phyloP scores from a whole-genome alignment of 208 protist genomes.

The Trypanosoma lewisi region DNA sequence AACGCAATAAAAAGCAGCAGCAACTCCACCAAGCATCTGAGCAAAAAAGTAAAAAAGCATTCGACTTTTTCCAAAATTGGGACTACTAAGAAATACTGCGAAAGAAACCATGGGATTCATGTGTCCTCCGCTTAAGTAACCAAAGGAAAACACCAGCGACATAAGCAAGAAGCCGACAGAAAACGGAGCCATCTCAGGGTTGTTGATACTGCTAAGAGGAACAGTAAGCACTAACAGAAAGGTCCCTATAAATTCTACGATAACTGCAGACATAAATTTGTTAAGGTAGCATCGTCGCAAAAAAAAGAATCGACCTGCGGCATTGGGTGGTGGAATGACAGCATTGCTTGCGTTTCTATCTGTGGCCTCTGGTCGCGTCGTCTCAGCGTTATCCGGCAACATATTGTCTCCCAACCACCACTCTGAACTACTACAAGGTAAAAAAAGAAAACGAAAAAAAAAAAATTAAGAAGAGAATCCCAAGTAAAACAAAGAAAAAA shows the following conservation, averaged over 20 bases:
- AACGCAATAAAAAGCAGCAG: constrained; percentile 63
- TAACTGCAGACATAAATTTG: constrained; percentile 59
- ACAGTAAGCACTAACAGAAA: constrained; percentile 81
- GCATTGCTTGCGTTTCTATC: neutral
- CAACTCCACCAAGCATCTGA: constrained; percentile 62
- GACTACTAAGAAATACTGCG: constrained; percentile 67
- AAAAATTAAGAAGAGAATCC: neutral
- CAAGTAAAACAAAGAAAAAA: neutral
- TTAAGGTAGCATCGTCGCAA: constrained; percentile 53
- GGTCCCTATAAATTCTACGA: constrained; percentile 81
- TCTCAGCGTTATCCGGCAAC: constrained; percentile 1
- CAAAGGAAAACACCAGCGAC: constrained; percentile 78
- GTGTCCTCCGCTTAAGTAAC: constrained; percentile 80
- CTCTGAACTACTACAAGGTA: neutral
- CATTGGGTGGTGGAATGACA: neutral
- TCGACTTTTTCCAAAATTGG: constrained; percentile 51
- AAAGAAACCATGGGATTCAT: constrained; percentile 83
- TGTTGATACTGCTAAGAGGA: constrained; percentile 51
- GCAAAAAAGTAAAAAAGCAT: constrained; percentile 69
- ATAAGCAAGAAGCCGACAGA: constrained; percentile 74
- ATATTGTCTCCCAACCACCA: neutral
- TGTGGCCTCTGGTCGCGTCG: neutral
- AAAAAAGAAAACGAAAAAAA: neutral
- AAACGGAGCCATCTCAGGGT: constrained; percentile 68
- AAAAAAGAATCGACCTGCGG: constrained; percentile 45